A percentile compares a stretch with the other conserved stretches of the same genome.
Conservation (phyloP, 352 stramenopile species). For the Phytophthora sp. region DNA sequence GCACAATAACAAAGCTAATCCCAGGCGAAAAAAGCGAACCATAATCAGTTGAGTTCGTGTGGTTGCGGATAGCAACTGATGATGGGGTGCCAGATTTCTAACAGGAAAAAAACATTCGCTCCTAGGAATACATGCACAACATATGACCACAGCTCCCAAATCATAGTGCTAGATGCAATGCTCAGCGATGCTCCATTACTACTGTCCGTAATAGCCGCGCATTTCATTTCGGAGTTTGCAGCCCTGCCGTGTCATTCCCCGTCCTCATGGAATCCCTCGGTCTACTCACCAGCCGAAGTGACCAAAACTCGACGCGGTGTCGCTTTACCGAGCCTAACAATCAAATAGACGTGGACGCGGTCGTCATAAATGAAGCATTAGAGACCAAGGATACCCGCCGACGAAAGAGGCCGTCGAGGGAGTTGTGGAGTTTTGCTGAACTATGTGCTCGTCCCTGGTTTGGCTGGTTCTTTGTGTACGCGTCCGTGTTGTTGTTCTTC, state of each 20-base stretch:
- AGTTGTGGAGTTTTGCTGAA: conserved; percentile 1
- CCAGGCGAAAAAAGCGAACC: too few species aligned
- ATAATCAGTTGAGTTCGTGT: too few species aligned
- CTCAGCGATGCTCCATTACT: conserved; percentile 7
- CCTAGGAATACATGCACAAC: too few species aligned
- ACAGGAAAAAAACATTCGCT: too few species aligned
- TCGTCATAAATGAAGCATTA: neutral
- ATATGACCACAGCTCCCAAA: too few species aligned
- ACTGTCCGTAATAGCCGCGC: too few species aligned
- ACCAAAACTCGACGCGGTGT: conserved; percentile 17
- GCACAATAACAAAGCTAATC: too few species aligned
- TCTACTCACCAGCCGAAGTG: conserved; percentile 12
- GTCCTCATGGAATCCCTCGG: conserved; percentile 21
- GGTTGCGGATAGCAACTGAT: too few species aligned
- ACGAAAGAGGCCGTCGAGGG: neutral
- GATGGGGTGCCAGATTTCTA: too few species aligned
- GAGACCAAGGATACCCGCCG: conserved; percentile 17
- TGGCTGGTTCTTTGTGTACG: conserved; percentile 33
- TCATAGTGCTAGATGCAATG: too few species aligned
- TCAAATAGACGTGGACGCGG: neutral
- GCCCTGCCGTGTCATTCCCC: neutral
- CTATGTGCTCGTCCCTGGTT: conserved; percentile 14
- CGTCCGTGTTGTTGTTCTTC: conserved; percentile 26
- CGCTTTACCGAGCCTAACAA: conserved; percentile 18
- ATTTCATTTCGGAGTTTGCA: conserved; percentile 27